Conservation (phyloP, 352 stramenopile species). For the Phytophthora constricta region DNA sequence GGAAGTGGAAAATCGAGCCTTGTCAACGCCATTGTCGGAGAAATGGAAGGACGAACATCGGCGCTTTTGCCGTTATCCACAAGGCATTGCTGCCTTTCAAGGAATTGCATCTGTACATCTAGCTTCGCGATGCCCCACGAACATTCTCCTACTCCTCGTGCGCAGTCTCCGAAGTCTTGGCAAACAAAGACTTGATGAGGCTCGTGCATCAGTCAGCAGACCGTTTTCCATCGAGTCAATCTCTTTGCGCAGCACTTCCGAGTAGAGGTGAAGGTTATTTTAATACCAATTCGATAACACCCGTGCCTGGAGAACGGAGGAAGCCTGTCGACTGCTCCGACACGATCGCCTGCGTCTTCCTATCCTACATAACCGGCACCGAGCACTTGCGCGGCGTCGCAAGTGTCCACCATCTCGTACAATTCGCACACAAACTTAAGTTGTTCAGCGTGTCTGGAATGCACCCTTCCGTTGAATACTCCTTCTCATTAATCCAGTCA, state of each 20-base stretch:
- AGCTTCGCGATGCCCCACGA: constrained; percentile 38
- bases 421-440: constrained; percentile 38
- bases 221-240: constrained; percentile 75
- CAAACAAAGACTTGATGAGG: constrained; percentile 70
- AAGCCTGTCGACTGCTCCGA: constrained; percentile 81
- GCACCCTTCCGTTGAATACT: constrained; percentile 31
- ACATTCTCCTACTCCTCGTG: constrained; percentile 37
- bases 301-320: constrained; percentile 62
- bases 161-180: constrained; percentile 65
- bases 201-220: constrained; percentile 67
- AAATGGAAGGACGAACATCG: constrained; percentile 43
- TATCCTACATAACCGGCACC: constrained; percentile 80
- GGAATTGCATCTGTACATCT: constrained; percentile 29
- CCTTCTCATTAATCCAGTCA: constrained; percentile 11
- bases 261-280: constrained; percentile 47
- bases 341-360: constrained; percentile 68
- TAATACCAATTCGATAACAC: constrained; percentile 47
- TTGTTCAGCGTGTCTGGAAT: constrained; percentile 36
- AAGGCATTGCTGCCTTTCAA: constrained; percentile 22
- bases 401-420: constrained; percentile 45
- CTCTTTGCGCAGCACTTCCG: constrained; percentile 48
- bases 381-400: constrained; percentile 30
- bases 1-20: too few species aligned
- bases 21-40: too few species aligned
- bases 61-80: constrained; percentile 33